phyloP scores from a whole-genome alignment of 305 asterid species.

The Solanum hybrid region DNA sequence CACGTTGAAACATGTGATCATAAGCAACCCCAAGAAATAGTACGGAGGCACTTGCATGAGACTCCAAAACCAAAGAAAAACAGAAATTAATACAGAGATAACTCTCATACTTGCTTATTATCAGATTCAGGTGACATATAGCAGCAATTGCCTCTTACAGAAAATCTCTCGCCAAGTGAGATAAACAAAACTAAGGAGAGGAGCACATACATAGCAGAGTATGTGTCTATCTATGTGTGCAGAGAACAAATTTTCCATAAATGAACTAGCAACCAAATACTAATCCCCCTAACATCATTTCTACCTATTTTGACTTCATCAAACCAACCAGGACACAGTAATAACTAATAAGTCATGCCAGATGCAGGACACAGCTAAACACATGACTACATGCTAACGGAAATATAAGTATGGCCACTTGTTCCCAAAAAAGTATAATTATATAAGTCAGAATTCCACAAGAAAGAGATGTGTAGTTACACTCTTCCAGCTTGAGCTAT shows the following conservation, averaged over 20 bases:
- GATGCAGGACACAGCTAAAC: neutral
- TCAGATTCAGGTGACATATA: neutral
- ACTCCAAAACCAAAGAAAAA: neutral
- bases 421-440: neutral
- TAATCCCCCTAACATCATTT: neutral
- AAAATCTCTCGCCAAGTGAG: neutral
- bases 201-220: neutral
- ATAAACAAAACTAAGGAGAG: neutral
- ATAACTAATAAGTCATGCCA: neutral
- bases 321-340: neutral
- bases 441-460: neutral
- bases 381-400: neutral
- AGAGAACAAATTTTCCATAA: neutral
- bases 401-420: neutral
- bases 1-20: slow-evolving; percentile 15
- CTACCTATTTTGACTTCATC: neutral
- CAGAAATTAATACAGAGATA: neutral
- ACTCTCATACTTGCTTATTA: neutral
- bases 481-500: neutral
- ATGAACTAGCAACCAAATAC: neutral
- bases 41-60: neutral
- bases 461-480: neutral
- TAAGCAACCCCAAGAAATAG: neutral
- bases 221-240: neutral
- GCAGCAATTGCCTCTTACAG: neutral